These are phyloP conservation scores for Candida stauntonica DNA, from an alignment of 805 yeast species.

Conservation along the genomic window DNA sequence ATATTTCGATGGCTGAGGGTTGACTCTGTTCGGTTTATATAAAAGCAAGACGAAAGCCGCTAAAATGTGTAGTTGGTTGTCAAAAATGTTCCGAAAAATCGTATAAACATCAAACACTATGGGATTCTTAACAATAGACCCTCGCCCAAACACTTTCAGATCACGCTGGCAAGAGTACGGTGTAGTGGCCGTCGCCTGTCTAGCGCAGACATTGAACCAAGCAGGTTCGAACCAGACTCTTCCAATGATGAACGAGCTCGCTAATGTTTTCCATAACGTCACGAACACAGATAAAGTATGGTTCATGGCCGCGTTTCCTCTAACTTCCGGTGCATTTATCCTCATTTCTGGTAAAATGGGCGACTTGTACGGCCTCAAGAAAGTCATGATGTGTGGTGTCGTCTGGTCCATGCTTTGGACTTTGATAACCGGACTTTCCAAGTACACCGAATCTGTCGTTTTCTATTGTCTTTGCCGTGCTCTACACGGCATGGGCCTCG, in stretches of 20 bases:
- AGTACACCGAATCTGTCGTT: constrained; percentile 43
- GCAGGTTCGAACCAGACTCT: constrained; percentile 36
- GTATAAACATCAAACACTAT: too few relatives aligned
- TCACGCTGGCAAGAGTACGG: background rate
- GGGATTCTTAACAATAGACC: background rate
- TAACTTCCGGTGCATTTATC: constrained; percentile 71
- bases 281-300: constrained; percentile 39
- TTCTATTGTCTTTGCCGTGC: constrained; percentile 53
- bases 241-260: constrained; percentile 33
- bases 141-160: background rate
- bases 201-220: constrained; percentile 38
- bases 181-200: constrained; percentile 26
- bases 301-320: constrained; percentile 69
- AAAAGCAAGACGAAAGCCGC: too few relatives aligned
- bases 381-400: constrained; percentile 50
- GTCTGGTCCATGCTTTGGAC: constrained; percentile 54
- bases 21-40: too few relatives aligned
- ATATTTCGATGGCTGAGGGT: too few relatives aligned
- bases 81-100: too few relatives aligned
- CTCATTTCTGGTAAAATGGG: constrained; percentile 67
- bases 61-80: too few relatives aligned
- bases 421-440: constrained; percentile 53
- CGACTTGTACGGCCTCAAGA: constrained; percentile 63
- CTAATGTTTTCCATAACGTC: constrained; percentile 29
- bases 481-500: constrained; percentile 59